Percentiles rank a stretch among this genome's conserved stretches.
These are phyloP conservation scores for Globisporangium lucens DNA, from an alignment of 352 stramenopile genomes.

Conservation along the genomic window DNA sequence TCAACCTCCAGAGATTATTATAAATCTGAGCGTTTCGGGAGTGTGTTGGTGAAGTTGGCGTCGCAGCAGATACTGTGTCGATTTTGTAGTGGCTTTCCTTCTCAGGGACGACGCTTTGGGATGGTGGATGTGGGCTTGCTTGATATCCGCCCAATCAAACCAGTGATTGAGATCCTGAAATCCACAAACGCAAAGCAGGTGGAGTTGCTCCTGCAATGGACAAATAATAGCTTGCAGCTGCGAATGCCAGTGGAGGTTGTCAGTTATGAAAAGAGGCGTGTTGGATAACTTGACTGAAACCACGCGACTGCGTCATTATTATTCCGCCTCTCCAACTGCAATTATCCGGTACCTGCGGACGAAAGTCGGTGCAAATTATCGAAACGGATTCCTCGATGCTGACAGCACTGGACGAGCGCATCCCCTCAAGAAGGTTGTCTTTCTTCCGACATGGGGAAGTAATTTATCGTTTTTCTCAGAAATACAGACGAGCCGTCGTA, in stretches of 20 bases:
- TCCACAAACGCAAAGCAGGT: neutral
- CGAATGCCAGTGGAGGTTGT: neutral
- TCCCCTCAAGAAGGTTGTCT: neutral
- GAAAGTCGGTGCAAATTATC: neutral
- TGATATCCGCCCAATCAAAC: no score
- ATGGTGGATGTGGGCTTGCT: no score
- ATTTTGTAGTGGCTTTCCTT: no score
- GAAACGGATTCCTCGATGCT: neutral
- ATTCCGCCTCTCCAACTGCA: neutral
- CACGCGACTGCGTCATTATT: neutral
- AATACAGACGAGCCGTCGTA: neutral
- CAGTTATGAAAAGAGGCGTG: neutral
- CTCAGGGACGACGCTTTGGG: no score
- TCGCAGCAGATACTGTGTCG: no score
- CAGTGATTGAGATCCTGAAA: no score
- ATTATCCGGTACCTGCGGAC: neutral
- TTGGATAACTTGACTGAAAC: neutral
- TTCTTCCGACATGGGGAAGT: neutral
- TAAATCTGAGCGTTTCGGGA: no score
- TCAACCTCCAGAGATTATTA: no score
- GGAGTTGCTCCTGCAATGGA: no score
- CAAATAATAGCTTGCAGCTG: no score
- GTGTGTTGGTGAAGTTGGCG: no score
- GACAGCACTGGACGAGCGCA: neutral
- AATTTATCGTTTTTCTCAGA: constrained; percentile 4